These are phyloP conservation scores for Fusarium praegraminearum DNA, from an alignment of 2,329 filamentous ascomycete species.

Conservation along the genomic window DNA sequence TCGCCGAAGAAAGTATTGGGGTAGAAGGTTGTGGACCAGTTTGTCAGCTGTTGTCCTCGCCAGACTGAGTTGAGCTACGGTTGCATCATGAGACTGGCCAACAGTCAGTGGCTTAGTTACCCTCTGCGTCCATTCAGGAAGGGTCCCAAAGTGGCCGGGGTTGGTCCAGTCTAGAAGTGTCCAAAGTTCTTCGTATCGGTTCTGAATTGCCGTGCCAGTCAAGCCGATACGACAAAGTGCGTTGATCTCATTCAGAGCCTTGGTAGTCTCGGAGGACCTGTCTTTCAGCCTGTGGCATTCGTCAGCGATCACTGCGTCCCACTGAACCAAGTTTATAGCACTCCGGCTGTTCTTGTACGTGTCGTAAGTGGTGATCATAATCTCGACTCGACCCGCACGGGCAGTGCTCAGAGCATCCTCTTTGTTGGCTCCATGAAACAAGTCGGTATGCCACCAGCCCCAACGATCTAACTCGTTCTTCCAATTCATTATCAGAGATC, in stretches of 20 bases:
- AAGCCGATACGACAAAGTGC: conserved; percentile 91
- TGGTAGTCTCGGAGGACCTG: conserved; percentile 78
- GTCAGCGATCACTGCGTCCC: conserved; percentile 95
- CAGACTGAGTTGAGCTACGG: conserved; percentile 80
- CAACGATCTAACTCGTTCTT: conserved; percentile 85
- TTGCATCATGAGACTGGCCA: conserved; percentile 94
- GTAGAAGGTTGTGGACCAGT: conserved; percentile 87
- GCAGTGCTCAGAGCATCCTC: conserved; percentile 80
- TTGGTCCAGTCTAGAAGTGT: conserved; percentile 96
- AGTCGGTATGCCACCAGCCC: conserved; percentile 94
- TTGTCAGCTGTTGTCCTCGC: conserved; percentile 86
- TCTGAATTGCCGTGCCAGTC: conserved; percentile 96
- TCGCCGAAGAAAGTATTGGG: conserved; percentile 88
- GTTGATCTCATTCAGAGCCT: conserved; percentile 91
- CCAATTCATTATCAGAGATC: conserved; percentile 92
- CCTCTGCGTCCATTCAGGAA: conserved; percentile 80
- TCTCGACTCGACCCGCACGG: conserved; percentile 80
- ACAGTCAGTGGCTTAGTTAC: conserved; percentile 85
- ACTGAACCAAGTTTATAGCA: conserved; percentile 83
- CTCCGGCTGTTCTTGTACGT: conserved; percentile 86
- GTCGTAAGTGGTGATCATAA: conserved; percentile 93
- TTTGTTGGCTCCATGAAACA: conserved; percentile 78
- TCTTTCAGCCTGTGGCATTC: conserved; percentile 95
- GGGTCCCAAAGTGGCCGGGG: conserved; percentile 74
- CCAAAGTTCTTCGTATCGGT: conserved; percentile 98